Conservation (phyloP, 225 moss, liverwort and hornwort species). For the Thuidium tamariscinum region DNA sequence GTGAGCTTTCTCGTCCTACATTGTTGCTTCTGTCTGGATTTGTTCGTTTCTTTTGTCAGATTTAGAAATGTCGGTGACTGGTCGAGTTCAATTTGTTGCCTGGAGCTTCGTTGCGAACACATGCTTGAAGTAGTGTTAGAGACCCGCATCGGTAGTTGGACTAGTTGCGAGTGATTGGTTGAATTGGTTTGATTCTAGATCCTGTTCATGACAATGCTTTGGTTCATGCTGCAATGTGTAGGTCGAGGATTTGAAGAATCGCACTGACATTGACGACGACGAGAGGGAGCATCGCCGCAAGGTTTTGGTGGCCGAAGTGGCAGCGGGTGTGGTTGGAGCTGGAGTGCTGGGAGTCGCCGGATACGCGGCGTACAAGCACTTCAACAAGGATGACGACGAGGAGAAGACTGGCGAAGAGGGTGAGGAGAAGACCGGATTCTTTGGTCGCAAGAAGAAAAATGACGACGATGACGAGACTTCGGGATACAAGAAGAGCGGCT, state of each 20-base stretch:
- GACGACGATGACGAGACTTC: neutral
- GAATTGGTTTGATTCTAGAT: neutral
- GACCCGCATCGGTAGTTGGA: neutral
- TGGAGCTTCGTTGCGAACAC: neutral
- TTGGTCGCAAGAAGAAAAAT: conserved; percentile 15
- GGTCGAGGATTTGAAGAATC: conserved; percentile 28
- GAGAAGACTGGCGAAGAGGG: neutral
- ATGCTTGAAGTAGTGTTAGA: neutral
- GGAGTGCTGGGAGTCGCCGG: conserved; percentile 22
- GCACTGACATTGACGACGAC: conserved; percentile 17
- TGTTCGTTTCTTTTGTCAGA: neutral
- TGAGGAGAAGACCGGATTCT: conserved; percentile 4
- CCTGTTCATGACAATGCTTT: neutral
- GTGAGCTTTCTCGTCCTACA: neutral
- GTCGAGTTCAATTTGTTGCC: too few relatives aligned
- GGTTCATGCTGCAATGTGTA: neutral
- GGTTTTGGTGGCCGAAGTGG: conserved; percentile 24
- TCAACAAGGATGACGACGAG: conserved; percentile 11
- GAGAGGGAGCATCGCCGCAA: conserved; percentile 29
- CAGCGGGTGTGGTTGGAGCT: conserved; percentile 28
- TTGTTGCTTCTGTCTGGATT: neutral
- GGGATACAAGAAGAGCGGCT: neutral
- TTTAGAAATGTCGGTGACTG: neutral
- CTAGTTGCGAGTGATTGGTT: neutral
- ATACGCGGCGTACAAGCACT: conserved; percentile 18